These are phyloP conservation scores for Schizopora paradoxa DNA, from an alignment of 1,284 basidiomycete genomes.

Conservation along the genomic window DNA sequence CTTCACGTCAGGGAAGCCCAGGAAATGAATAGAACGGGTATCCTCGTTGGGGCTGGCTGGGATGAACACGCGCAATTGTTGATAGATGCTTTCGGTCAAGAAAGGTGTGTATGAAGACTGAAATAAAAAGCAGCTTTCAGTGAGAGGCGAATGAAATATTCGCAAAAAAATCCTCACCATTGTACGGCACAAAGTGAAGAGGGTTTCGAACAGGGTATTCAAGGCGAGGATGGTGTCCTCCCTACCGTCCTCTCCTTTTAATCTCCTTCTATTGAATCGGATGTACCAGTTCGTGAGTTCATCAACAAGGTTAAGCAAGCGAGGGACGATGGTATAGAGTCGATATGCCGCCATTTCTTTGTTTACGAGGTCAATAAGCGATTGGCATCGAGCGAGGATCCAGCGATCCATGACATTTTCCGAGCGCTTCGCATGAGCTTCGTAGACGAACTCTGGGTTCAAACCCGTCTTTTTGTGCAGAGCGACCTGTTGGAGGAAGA, in stretches of 20 bases:
- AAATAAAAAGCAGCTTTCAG: conserved; percentile 9
- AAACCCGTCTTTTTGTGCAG: conserved; percentile 82
- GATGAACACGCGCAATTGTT: conserved; percentile 82
- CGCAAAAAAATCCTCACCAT: conserved; percentile 54
- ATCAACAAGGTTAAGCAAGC: conserved; percentile 87
- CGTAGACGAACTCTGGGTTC: conserved; percentile 86
- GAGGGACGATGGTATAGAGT: conserved; percentile 97
- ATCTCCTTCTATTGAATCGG: conserved; percentile 92
- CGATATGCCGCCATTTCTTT: conserved; percentile 97
- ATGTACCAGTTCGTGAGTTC: conserved; percentile 99
- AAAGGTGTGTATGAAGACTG: conserved; percentile 98
- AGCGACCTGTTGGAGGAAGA: conserved; percentile 95
- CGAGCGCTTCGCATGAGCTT: conserved; percentile 80
- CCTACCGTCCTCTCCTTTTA: conserved; percentile 93
- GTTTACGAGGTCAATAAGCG: conserved; percentile 86
- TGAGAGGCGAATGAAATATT: conserved; percentile 18
- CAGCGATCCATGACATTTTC: conserved; percentile 98
- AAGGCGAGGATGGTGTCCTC: conserved; percentile 88
- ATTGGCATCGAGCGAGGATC: conserved; percentile 97
- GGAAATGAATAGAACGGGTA: conserved; percentile 91
- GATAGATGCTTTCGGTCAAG: conserved; percentile 96
- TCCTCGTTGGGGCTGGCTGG: conserved; percentile 73
- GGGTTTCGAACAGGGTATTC: conserved; percentile 94
- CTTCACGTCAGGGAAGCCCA: conserved; percentile 90
- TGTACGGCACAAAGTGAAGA: conserved; percentile 92